These are phyloP conservation scores for Globisporangium camurandrum DNA, from an alignment of 352 stramenopile genomes.

Conservation along the genomic window DNA sequence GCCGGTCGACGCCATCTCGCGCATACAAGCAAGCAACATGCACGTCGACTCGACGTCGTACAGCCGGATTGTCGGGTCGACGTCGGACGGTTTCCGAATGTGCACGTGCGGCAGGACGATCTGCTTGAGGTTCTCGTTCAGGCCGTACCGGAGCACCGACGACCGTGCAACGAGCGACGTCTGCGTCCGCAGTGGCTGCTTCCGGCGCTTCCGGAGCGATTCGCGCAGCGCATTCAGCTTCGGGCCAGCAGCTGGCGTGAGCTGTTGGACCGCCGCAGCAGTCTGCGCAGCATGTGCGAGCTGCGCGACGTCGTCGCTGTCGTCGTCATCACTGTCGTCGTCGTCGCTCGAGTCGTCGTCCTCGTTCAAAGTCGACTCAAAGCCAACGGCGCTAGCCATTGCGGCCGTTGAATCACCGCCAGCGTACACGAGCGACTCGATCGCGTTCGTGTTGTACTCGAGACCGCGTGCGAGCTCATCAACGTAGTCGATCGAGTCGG, in stretches of 20 bases:
- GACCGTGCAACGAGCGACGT: slow-evolving; percentile 37
- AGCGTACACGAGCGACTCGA: neutral
- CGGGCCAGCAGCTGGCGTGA: neutral
- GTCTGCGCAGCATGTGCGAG: slow-evolving; percentile 11
- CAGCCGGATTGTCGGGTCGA: slow-evolving; percentile 73
- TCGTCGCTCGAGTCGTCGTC: neutral
- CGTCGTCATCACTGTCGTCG: neutral
- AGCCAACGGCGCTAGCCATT: neutral
- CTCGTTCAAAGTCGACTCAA: neutral
- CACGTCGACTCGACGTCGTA: slow-evolving; percentile 80
- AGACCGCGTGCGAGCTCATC: slow-evolving; percentile 57
- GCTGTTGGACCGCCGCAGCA: no score
- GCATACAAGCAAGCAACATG: slow-evolving; percentile 72
- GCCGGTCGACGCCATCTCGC: slow-evolving; percentile 75
- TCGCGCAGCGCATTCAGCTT: neutral
- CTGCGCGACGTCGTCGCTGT: slow-evolving; percentile 14
- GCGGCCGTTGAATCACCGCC: neutral
- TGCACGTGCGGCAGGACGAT: slow-evolving; percentile 16
- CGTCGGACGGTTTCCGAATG: slow-evolving; percentile 62
- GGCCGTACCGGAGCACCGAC: neutral
- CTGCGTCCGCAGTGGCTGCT: slow-evolving; percentile 27
- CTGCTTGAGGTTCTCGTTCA: neutral
- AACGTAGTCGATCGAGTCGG: slow-evolving; percentile 58
- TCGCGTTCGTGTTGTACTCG: slow-evolving; percentile 32
- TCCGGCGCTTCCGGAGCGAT: neutral